Percentiles rank a stretch among this genome's conserved stretches.
phyloP scores from a whole-genome alignment of 495 filamentous ascomycete genomes.

The Xylaria intraflava region DNA sequence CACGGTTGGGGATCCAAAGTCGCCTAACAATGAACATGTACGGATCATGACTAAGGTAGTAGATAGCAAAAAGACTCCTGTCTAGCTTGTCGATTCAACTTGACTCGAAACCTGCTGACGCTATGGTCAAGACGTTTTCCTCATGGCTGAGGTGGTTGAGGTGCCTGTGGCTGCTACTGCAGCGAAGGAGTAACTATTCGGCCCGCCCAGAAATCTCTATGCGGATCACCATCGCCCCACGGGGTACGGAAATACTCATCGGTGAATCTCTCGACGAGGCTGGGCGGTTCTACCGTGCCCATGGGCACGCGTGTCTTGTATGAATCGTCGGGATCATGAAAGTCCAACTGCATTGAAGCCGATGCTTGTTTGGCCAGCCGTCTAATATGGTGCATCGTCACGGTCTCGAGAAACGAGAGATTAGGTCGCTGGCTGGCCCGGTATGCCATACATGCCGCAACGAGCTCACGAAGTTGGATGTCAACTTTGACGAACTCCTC shows the following conservation, averaged over 20 bases:
- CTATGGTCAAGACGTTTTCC: background rate
- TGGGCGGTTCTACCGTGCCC: background rate
- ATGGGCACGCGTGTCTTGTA: background rate
- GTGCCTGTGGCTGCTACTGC: background rate
- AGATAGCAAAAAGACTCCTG: no score
- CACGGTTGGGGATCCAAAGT: no score
- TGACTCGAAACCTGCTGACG: background rate
- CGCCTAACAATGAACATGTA: no score
- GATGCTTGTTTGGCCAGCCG: background rate
- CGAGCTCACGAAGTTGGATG: slow-evolving; percentile 11
- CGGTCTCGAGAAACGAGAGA: background rate
- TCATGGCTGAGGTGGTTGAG: background rate
- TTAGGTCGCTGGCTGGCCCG: background rate
- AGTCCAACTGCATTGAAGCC: background rate
- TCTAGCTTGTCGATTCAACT: no score
- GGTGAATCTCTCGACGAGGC: background rate
- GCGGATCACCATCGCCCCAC: background rate
- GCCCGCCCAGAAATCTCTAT: background rate
- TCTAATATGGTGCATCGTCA: background rate
- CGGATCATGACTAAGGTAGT: no score
- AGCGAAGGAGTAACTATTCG: background rate
- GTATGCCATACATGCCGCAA: background rate
- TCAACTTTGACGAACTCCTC: background rate
- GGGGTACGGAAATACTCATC: background rate
- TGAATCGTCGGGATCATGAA: background rate